A percentile compares a stretch with the other conserved stretches of the same genome.
Evolutionary conservation across 192 early-diverging fungal species (phyloP).

Genomic region (Haplosporangium gracile): DNA sequence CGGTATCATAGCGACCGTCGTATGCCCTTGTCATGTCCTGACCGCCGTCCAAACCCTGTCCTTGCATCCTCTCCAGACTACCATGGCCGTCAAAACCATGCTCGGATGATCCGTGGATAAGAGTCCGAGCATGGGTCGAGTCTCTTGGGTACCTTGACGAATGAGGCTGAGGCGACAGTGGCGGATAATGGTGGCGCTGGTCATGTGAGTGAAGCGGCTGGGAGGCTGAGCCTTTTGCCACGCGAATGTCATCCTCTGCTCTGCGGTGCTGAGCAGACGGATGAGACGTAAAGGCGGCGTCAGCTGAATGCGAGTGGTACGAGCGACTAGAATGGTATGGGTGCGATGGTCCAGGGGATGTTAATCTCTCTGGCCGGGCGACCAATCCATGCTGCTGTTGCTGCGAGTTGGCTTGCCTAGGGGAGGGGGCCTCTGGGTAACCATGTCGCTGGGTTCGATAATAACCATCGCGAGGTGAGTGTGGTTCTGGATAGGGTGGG

Average conservation of each 20-base stretch:
- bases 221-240: neutral
- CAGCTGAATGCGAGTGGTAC: slow-evolving; percentile 4
- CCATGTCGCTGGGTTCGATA: slow-evolving; percentile 11
- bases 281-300: neutral
- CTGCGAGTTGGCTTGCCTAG: slow-evolving; percentile 10
- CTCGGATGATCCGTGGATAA: neutral
- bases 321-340: slow-evolving; percentile 22
- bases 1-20: neutral
- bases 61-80: neutral
- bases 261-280: slow-evolving; percentile 7
- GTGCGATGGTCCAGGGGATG: slow-evolving; percentile 26
- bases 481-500: neutral
- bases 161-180: slow-evolving; percentile 3
- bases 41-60: neutral
- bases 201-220: neutral
- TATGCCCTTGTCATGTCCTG: neutral
- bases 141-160: neutral
- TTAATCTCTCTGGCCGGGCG: slow-evolving; percentile 16
- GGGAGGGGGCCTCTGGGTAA: neutral
- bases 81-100: neutral
- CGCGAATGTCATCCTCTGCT: slow-evolving; percentile 7
- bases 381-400: slow-evolving; percentile 24
- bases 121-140: neutral
- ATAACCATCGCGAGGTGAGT: slow-evolving; percentile 1
- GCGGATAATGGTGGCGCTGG: slow-evolving; percentile 1